A percentile compares a stretch with the other conserved stretches of the same genome.
phyloP scores from a whole-genome alignment of 2,329 filamentous ascomycete genomes.

The Stagonosporopsis vannaccii region DNA sequence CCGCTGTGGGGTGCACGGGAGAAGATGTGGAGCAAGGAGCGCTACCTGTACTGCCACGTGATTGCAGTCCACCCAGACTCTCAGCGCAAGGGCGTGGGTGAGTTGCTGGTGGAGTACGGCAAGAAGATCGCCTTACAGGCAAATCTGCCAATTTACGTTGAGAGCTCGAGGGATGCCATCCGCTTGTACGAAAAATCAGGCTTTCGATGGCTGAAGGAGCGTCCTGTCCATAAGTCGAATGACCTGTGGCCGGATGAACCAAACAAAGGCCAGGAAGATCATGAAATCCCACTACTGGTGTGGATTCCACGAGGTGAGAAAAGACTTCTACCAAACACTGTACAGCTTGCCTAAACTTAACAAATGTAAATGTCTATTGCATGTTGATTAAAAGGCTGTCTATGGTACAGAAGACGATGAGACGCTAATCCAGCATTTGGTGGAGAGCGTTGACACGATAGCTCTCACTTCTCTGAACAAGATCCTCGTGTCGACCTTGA shows the following conservation, averaged over 20 bases:
- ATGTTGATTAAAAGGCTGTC: background rate
- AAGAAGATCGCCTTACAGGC: conserved; percentile 42
- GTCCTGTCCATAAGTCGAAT: conserved; percentile 50
- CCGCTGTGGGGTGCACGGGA: conserved; percentile 45
- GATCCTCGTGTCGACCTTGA: conserved; percentile 57
- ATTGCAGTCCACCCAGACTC: conserved; percentile 54
- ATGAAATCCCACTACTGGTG: conserved; percentile 24
- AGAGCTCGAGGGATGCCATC: conserved; percentile 54
- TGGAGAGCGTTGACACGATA: conserved; percentile 60
- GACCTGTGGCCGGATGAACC: conserved; percentile 41
- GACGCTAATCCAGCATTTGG: conserved; percentile 52
- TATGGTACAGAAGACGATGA: background rate
- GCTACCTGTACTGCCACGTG: conserved; percentile 47
- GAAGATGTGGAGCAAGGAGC: conserved; percentile 30
- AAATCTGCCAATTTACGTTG: conserved; percentile 56
- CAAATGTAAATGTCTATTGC: background rate
- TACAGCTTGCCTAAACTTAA: conserved; percentile 20
- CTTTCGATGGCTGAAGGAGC: conserved; percentile 52
- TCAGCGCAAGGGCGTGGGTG: conserved; percentile 55
- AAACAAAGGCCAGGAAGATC: conserved; percentile 11
- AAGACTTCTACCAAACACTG: conserved; percentile 19
- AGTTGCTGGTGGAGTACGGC: conserved; percentile 54
- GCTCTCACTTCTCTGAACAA: conserved; percentile 57
- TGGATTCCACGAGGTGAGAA: conserved; percentile 26
- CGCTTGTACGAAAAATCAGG: conserved; percentile 58